Base-by-base conservation (phyloP, 1,284 basidiomycete genomes). In the Paramarasmius palmivorus region DNA sequence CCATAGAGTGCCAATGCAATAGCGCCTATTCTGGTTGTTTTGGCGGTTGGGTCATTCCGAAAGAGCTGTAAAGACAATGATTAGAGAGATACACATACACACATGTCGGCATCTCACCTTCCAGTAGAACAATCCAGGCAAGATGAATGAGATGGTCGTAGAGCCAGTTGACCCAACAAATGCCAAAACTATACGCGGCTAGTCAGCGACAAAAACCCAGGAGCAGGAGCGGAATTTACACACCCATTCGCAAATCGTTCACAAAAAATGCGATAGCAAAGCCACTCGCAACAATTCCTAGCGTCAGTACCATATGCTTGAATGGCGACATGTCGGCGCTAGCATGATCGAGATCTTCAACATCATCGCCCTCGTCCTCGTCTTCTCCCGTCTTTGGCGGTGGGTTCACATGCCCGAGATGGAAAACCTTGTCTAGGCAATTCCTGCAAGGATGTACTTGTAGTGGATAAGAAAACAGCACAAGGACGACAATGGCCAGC, bases 91-190 rank as follows among this genome's bases (percentile, higher is more conserved):
- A 29, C 8, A 34, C 36, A 22, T 10, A 9, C 22, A 17, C 2
- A 15, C 8, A 26, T 34, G 2, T 14, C 36, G 36, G n/a, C n/a
- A 15, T 2, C 72, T 59, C 57, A 87, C 87, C 86, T 90, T 85
- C 87, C 87, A 91, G 68, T 84, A 90, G 63, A 93, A 84, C 55
- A 92, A 67, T 49, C 95, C 94, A 0, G 97, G 96, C 4, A 99
- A 80, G 65, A 99, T 98, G 71, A 99, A 99, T 8, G 93, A 95
- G 61, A 99, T 95, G 3, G 90, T 98, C 14, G 96, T 98, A 17
- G 92, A 95, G 15, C 97, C 97, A 0, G 96, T 97, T 9, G 94
- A 90, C 6, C 97, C 97, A 23, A 99, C 97, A 66, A 99, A 97
- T 4, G 95, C 93, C 26, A 98, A 77, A 10, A 98, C 94, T 94